phyloP scores from a whole-genome alignment of 2,329 filamentous ascomycete genomes.

The Paecilomyces dactylethromorphus region DNA sequence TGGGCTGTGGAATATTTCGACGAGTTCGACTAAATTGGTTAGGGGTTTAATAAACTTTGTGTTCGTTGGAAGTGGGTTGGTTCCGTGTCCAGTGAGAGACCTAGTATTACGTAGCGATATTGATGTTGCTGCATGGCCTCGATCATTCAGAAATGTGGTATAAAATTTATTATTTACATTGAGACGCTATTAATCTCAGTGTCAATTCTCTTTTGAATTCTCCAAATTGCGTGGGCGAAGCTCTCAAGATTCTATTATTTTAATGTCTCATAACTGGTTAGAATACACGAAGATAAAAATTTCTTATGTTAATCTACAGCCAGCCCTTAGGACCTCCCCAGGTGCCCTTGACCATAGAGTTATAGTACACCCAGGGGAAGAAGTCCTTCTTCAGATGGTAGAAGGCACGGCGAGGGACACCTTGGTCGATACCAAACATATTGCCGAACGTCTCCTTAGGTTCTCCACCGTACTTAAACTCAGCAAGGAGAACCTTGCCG shows the following conservation, averaged over 20 bases:
- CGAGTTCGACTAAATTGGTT: too few relatives aligned
- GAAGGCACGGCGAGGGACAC: conserved; percentile 49
- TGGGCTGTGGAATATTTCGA: too few relatives aligned
- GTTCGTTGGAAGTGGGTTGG: too few relatives aligned
- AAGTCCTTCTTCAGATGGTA: conserved; percentile 62
- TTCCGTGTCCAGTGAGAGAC: too few relatives aligned
- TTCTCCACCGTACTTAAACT: conserved; percentile 59
- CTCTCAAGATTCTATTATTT: background rate
- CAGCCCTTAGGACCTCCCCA: conserved; percentile 57
- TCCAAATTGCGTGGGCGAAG: too few relatives aligned
- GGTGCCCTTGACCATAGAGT: conserved; percentile 54
- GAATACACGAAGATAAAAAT: background rate
- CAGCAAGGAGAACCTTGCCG: conserved; percentile 57
- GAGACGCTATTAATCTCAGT: too few relatives aligned
- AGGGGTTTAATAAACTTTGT: too few relatives aligned
- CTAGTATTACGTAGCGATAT: too few relatives aligned
- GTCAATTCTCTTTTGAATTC: too few relatives aligned
- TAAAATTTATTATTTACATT: too few relatives aligned
- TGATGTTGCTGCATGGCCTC: too few relatives aligned
- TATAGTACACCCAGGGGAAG: conserved; percentile 60
- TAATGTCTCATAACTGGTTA: background rate
- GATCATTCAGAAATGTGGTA: too few relatives aligned
- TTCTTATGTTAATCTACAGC: conserved; percentile 10
- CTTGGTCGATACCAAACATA: conserved; percentile 53
- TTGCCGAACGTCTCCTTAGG: conserved; percentile 58